Conservation (phyloP, 129 eudicot species). For the Artemisia annua region DNA sequence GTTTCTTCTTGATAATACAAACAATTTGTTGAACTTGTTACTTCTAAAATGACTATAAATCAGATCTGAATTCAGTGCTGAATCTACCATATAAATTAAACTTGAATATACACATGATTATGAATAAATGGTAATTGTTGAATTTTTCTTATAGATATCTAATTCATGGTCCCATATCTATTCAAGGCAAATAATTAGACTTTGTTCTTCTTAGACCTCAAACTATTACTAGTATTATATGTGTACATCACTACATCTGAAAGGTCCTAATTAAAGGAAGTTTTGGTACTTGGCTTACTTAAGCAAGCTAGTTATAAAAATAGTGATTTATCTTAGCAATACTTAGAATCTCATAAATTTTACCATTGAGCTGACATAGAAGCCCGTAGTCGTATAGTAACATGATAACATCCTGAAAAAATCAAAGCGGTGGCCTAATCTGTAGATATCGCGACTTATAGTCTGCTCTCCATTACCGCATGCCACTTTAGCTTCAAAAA, state of each 20-base stretch:
- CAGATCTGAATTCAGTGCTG: background rate
- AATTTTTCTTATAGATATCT: conserved; percentile 2
- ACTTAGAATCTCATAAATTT: conserved; percentile 6
- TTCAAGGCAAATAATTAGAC: conserved; percentile 3
- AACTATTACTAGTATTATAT: background rate
- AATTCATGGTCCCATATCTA: conserved; percentile 1
- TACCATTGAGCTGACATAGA: conserved; percentile 96
- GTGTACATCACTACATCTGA: conserved; percentile 2
- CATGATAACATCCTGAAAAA: conserved; percentile 98
- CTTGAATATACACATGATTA: background rate
- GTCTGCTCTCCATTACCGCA: conserved; percentile 99
- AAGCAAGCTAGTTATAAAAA: conserved; percentile 17
- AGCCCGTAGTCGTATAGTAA: conserved; percentile 89
- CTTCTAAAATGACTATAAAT: background rate
- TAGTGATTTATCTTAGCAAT: conserved; percentile 1
- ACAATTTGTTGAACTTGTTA: background rate
- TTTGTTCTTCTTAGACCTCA: background rate
- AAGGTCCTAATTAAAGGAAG: background rate
- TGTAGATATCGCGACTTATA: conserved; percentile 94
- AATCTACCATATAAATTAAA: background rate
- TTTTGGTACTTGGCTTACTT: conserved; percentile 7
- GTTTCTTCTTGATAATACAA: background rate
- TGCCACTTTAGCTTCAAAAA: conserved; percentile 98
- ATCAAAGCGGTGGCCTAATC: conserved; percentile 99
- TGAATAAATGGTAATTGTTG: conserved; percentile 11